These are phyloP conservation scores for Myriosclerotinia curreyana DNA, from an alignment of 2,329 filamentous ascomycete species.

Conservation along the genomic window DNA sequence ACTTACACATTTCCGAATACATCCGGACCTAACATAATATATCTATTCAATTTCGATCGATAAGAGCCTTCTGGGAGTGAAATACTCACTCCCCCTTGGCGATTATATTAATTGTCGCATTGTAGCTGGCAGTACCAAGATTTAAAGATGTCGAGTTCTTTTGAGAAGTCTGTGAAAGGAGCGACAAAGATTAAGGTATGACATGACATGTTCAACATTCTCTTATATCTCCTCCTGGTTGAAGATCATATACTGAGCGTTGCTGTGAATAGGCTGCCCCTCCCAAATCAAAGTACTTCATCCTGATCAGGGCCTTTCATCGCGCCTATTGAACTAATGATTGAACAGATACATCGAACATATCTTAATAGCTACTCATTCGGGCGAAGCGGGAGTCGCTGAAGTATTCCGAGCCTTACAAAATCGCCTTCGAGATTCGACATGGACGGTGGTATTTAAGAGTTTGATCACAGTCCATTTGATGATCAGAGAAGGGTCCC, in stretches of 20 bases:
- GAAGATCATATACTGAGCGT: constrained; percentile 23
- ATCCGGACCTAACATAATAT: constrained; percentile 4
- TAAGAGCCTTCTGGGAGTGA: constrained; percentile 19
- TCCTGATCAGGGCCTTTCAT: constrained; percentile 2
- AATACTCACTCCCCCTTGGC: constrained; percentile 21
- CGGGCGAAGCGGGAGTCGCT: constrained; percentile 88
- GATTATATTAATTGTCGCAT: constrained; percentile 20
- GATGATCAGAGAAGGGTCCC: constrained; percentile 94
- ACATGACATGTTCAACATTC: constrained; percentile 32
- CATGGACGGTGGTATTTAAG: constrained; percentile 99
- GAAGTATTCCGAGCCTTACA: constrained; percentile 94
- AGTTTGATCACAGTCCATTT: constrained; percentile 91
- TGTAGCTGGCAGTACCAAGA: constrained; percentile 20
- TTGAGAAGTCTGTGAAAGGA: constrained; percentile 99
- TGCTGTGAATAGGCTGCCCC: constrained; percentile 68
- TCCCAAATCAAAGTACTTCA: constrained; percentile 87
- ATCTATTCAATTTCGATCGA: constrained; percentile 6
- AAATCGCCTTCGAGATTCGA: constrained; percentile 85
- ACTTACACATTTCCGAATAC: constrained; percentile 4
- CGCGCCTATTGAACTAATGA: constrained; percentile 27
- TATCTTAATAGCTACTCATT: constrained; percentile 91
- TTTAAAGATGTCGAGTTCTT: constrained; percentile 72
- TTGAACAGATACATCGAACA: constrained; percentile 68
- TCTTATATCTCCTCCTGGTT: constrained; percentile 6
- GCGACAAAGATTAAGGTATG: constrained; percentile 98